A percentile compares a stretch with the other conserved stretches of the same genome.
Conservation (phyloP, 345 rosid species). For the Heritiera littoralis region DNA sequence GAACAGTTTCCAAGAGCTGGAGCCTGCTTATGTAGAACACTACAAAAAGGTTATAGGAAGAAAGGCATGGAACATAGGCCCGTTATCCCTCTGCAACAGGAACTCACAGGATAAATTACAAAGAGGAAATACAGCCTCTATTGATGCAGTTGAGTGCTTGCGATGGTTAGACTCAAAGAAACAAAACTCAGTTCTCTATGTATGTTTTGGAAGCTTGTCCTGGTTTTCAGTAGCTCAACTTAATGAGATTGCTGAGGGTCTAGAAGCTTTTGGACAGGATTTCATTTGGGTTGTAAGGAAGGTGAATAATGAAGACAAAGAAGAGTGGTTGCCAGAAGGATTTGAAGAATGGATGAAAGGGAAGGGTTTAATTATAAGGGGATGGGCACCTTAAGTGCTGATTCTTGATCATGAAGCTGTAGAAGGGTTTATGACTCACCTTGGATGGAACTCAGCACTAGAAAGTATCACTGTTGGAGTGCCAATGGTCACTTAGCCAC, state of each 20-base stretch:
- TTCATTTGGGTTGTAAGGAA: constrained; percentile 52
- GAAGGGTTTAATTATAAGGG: constrained; percentile 44
- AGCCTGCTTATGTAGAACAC: constrained; percentile 51
- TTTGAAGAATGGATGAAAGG: constrained; percentile 41
- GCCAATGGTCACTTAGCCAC: constrained; percentile 55
- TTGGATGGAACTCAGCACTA: constrained; percentile 54
- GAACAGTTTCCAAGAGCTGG: constrained; percentile 77
- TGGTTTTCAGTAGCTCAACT: constrained; percentile 34
- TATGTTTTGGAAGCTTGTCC: constrained; percentile 44
- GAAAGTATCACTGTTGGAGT: constrained; percentile 47
- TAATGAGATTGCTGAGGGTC: constrained; percentile 39
- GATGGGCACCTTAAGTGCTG: background rate
- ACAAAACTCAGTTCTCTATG: constrained; percentile 44
- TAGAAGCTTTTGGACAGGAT: constrained; percentile 41
- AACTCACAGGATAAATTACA: constrained; percentile 30
- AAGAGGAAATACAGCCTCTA: constrained; percentile 32
- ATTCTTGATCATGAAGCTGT: constrained; percentile 18
- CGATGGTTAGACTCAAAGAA: constrained; percentile 42
- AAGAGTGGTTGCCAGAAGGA: constrained; percentile 53
- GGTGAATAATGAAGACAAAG: constrained; percentile 27
- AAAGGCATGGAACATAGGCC: constrained; percentile 63
- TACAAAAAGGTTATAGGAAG: constrained; percentile 39
- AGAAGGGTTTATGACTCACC: constrained; percentile 51
- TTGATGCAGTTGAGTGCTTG: constrained; percentile 37
- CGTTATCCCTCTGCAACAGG: constrained; percentile 39